Base-by-base conservation (phyloP, 2,329 filamentous ascomycete species). In the Myriosclerotinia duriaeana region DNA sequence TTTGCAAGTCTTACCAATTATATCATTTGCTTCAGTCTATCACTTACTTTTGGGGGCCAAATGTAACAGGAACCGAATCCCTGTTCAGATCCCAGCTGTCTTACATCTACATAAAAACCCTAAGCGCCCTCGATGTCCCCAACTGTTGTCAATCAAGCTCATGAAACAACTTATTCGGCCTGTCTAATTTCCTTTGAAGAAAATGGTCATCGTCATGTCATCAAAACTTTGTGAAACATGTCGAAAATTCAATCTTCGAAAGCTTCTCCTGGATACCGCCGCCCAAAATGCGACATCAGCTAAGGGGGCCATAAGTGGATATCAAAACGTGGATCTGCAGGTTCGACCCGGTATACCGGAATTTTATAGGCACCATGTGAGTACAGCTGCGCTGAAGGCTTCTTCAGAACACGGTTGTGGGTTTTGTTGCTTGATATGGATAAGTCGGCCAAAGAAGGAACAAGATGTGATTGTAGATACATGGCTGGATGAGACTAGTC, bases 301-400 rank as follows among this genome's bases (percentile, higher is more conserved):
- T 11, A 53, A 40, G 58, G 64, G 64, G 30, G 34, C 48, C 11
- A 15, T 65, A 14, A 65, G 46, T 61, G 64, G 64, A 17, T 65
- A 42, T 60, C 36, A 60, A 15, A 50, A 44, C 11, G 20, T 36
- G 7, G 64, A 65, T 53, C 36, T 65, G 36, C 64, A 60, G 40
- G 64, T 65, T 22, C 46, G 64, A 34, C 64, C 54, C n/a, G 64
- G 64, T n/a, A 14, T 65, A 46, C 64, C 64, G 30, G 54, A 60
- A 22, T 65, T 60, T 11, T 53, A 65, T 36, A 65, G 53, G 46
- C 64, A 65, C 30, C 64, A 65, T 36, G 20, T 11, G 6, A 53
- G 44, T 22, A 44, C 42, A 11, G 54, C 64, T 42, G 64, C 64
- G 15, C 17, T 65, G 34, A 53, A 34, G 34, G 20, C 26, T 17